phyloP scores from a whole-genome alignment of 2,329 filamentous ascomycete genomes.

The Trichophyton schoenleinii region DNA sequence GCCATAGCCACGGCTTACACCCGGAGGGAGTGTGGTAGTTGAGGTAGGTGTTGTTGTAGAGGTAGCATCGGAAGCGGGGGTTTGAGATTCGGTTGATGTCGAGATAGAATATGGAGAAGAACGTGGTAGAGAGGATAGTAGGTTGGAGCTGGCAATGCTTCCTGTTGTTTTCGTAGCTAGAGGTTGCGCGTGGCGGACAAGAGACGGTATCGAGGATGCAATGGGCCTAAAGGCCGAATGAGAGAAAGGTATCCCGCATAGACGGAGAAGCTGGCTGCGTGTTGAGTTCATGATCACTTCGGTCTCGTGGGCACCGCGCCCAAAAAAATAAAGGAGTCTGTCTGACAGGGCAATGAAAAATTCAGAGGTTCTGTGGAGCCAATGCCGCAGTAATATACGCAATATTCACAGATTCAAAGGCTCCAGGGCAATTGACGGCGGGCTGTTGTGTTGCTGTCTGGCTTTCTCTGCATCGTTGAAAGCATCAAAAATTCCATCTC shows the following conservation, averaged over 20 bases:
- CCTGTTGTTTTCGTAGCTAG: not conserved
- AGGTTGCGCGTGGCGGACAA: not conserved
- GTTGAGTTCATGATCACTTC: not conserved
- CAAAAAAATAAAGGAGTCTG: not conserved
- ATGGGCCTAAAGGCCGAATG: not conserved
- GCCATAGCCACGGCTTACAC: conserved; percentile 21
- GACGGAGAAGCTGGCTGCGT: not conserved
- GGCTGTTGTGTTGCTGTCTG: not conserved
- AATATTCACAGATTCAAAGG: not conserved
- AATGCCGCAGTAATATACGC: not conserved
- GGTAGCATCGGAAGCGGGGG: not conserved
- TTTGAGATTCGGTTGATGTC: not conserved
- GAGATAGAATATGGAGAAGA: not conserved
- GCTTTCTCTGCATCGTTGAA: not conserved
- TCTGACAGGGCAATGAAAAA: not conserved
- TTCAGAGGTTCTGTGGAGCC: not conserved
- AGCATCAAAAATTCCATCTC: not conserved
- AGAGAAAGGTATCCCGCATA: not conserved
- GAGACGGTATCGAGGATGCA: not conserved
- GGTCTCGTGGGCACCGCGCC: not conserved
- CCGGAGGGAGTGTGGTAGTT: conserved; percentile 8
- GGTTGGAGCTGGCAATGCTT: not conserved
- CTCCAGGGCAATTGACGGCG: not conserved
- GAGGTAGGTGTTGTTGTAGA: not conserved
- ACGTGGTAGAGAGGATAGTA: not conserved